A percentile compares a stretch with the other conserved stretches of the same genome.
Conservation (phyloP, 2,329 filamentous ascomycete genomes). For the Alternaria alternata region DNA sequence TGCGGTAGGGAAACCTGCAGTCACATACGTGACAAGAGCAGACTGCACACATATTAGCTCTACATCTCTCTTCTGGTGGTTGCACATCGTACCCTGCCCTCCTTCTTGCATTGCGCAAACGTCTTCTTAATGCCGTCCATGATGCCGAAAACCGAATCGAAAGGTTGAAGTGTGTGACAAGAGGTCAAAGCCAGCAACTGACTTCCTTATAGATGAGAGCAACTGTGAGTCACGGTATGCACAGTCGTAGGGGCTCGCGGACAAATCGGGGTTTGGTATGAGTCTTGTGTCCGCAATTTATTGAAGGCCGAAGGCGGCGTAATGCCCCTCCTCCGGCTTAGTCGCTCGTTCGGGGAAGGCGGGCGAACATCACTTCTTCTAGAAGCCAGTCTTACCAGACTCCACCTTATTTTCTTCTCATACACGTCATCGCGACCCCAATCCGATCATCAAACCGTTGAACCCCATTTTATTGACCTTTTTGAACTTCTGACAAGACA, state of each 20-base stretch:
- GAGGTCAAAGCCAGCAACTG: not conserved
- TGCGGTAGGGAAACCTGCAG: conserved; percentile 87
- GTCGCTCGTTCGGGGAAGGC: conserved; percentile 2
- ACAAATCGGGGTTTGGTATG: conserved; percentile 17
- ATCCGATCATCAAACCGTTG: not conserved
- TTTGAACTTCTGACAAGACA: not conserved
- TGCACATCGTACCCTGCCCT: conserved; percentile 51
- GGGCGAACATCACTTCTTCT: conserved; percentile 12
- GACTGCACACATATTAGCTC: conserved; percentile 59
- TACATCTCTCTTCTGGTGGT: not conserved
- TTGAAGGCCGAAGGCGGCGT: conserved; percentile 31
- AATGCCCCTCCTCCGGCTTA: conserved; percentile 11
- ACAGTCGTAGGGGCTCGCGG: conserved; percentile 13
- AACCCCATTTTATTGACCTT: too few species aligned
- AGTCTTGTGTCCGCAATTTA: conserved; percentile 33
- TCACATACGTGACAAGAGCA: conserved; percentile 95
- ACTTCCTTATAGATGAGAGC: conserved; percentile 15
- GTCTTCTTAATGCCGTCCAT: conserved; percentile 61
- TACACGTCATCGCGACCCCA: conserved; percentile 4
- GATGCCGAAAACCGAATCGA: conserved; percentile 15
- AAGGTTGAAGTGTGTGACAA: not conserved
- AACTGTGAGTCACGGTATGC: conserved; percentile 25
- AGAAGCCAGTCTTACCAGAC: conserved; percentile 7
- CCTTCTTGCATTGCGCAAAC: conserved; percentile 60
- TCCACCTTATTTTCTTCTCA: conserved; percentile 1